These are phyloP conservation scores for Fusarium sp. DNA, from an alignment of 2,329 filamentous ascomycete genomes.

Conservation along the genomic window DNA sequence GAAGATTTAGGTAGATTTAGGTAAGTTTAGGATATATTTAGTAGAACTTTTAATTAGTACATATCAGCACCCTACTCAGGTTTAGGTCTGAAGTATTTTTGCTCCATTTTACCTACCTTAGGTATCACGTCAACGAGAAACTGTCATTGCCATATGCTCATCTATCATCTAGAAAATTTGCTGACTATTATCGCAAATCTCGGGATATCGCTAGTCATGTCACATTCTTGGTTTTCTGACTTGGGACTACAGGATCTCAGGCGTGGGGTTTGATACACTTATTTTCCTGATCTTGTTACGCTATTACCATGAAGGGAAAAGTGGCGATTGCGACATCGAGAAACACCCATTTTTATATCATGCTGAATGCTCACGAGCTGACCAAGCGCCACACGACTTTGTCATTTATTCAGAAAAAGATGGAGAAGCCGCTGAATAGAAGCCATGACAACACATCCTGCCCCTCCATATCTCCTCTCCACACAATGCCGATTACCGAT, in stretches of 20 bases:
- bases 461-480: slow-evolving; percentile 9
- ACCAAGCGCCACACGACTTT: slow-evolving; percentile 19
- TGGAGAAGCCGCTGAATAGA: slow-evolving; percentile 12
- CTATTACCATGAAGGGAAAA: slow-evolving; percentile 36
- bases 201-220: neutral
- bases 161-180: neutral
- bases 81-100: neutral
- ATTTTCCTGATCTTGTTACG: slow-evolving; percentile 14
- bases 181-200: neutral
- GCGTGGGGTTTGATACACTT: slow-evolving; percentile 25
- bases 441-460: slow-evolving; percentile 23
- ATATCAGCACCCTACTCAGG: neutral
- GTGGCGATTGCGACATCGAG: slow-evolving; percentile 43
- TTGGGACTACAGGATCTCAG: neutral
- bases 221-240: neutral
- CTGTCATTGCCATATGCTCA: neutral
- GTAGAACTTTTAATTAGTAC: neutral
- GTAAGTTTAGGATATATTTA: neutral
- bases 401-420: slow-evolving; percentile 22
- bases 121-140: neutral
- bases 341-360: slow-evolving; percentile 25
- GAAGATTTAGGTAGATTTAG: neutral
- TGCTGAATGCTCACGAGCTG: slow-evolving; percentile 16
- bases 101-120: neutral
- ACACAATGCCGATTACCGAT: slow-evolving; percentile 30